phyloP scores from a whole-genome alignment of 495 filamentous ascomycete genomes.

The Margaritispora aquatica region DNA sequence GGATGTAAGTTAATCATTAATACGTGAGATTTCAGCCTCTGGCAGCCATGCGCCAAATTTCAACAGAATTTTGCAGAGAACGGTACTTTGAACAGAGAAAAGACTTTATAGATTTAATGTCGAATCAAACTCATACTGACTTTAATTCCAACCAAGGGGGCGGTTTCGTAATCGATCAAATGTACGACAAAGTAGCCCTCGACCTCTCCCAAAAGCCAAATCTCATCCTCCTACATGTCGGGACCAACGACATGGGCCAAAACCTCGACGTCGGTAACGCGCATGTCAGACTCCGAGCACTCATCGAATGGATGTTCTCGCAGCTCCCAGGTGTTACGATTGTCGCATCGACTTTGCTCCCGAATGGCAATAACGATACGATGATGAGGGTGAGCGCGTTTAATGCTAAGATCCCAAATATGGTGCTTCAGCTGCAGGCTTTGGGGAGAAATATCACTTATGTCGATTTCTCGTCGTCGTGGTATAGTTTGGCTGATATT shows the following conservation, averaged over 20 bases:
- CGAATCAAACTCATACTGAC: too few relatives aligned
- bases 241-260: slow-evolving; percentile 34
- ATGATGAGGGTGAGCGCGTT: not conserved
- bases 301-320: slow-evolving; percentile 29
- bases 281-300: slow-evolving; percentile 24
- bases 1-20: too few relatives aligned
- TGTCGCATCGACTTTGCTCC: slow-evolving; percentile 33
- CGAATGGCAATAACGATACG: slow-evolving; percentile 15
- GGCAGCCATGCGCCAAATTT: too few relatives aligned
- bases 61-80: not conserved
- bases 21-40: too few relatives aligned
- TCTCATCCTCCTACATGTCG: slow-evolving; percentile 36
- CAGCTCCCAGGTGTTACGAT: slow-evolving; percentile 30
- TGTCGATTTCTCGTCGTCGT: too few relatives aligned
- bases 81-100: slow-evolving; percentile 15
- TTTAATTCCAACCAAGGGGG: too few relatives aligned
- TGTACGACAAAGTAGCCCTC: too few relatives aligned
- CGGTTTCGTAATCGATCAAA: too few relatives aligned
- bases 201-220: too few relatives aligned
- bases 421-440: not conserved
- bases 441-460: too few relatives aligned
- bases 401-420: not conserved
- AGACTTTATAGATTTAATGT: slow-evolving; percentile 26
- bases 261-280: slow-evolving; percentile 24
- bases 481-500: too few relatives aligned